Base-by-base conservation (phyloP, 2,329 filamentous ascomycete species). In the Volutella citrinella region DNA sequence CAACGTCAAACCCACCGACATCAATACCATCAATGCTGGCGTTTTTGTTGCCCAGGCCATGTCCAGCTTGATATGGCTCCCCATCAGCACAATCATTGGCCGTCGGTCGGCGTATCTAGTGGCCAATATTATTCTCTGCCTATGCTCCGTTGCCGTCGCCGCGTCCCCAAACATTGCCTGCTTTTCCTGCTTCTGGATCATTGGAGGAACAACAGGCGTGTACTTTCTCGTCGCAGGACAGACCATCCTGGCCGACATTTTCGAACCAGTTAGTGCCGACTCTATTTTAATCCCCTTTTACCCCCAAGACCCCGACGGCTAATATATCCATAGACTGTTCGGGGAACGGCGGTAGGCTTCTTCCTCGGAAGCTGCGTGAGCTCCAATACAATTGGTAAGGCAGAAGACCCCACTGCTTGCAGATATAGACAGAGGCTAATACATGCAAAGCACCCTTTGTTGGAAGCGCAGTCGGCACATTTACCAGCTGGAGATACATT, bases 401-500 rank as follows among this genome's bases (percentile, higher is more conserved):
- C n/a, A n/a, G n/a, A n/a, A n/a, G n/a, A n/a, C n/a, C n/a, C n/a
- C n/a, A n/a, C n/a, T n/a, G n/a, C n/a, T n/a, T n/a, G n/a, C n/a
- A n/a, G n/a, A n/a, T n/a, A n/a, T n/a, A n/a, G n/a, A n/a, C n/a
- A n/a, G n/a, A n/a, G n/a, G n/a, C n/a, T n/a, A n/a, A n/a, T n/a
- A n/a, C n/a, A n/a, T n/a, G n/a, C n/a, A 48, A 5, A 53, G 50
- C 50, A 7, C 50, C 50, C 2, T 27, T 53, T 9, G 16, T 56
- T 0, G 52, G 52, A 6, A 55, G 52, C 22, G 31, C 54, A 11
- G 54, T 55, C 11, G 51, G 50, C 1, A 56, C 52, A 0, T 55
- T 40, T 10, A 45, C 52, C 4, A 53, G 49, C 12, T 55, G 52
- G 52, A 29, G 52, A 22, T 48, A 53, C 4, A 56, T 55, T 5